These are phyloP conservation scores for Aspergillus sp. DNA, from an alignment of 2,329 filamentous ascomycete genomes.

Conservation along the genomic window DNA sequence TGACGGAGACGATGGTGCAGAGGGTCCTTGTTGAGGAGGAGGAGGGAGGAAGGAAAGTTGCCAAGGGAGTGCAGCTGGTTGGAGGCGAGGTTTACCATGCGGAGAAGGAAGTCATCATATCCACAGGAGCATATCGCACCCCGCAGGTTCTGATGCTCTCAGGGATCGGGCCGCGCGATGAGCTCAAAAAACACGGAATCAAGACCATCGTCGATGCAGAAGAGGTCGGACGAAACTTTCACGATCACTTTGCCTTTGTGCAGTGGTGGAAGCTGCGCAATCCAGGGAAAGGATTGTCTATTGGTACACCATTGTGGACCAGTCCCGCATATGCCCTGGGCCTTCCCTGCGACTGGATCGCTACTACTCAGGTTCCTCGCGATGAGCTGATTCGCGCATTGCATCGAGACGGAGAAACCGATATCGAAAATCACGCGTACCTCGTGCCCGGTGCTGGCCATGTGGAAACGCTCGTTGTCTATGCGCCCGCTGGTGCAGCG, in stretches of 20 bases:
- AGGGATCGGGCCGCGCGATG: constrained; percentile 36
- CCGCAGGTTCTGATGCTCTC: constrained; percentile 43
- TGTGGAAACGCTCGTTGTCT: constrained; percentile 29
- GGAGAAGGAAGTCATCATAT: constrained; percentile 39
- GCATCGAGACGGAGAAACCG: not conserved
- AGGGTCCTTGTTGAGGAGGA: constrained; percentile 7
- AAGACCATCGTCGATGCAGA: constrained; percentile 24
- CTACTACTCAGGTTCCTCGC: constrained; percentile 18
- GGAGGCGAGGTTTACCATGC: constrained; percentile 28
- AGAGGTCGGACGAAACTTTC: constrained; percentile 32
- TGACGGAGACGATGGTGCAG: constrained; percentile 31
- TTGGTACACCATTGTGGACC: constrained; percentile 36
- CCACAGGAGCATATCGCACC: constrained; percentile 36
- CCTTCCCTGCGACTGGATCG: constrained; percentile 44
- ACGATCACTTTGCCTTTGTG: constrained; percentile 37
- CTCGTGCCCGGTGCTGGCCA: not conserved
- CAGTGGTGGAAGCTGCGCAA: not conserved
- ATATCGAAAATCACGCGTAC: not conserved
- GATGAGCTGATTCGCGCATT: constrained; percentile 6
- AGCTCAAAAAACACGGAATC: constrained; percentile 40
- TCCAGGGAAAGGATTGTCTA: not conserved
- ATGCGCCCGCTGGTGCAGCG: constrained; percentile 28
- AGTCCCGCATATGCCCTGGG: constrained; percentile 44
- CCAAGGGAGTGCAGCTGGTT: constrained; percentile 32
- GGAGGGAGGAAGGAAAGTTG: constrained; percentile 21